phyloP scores from a whole-genome alignment of 352 stramenopile species.

The Pythium brachiatum region DNA sequence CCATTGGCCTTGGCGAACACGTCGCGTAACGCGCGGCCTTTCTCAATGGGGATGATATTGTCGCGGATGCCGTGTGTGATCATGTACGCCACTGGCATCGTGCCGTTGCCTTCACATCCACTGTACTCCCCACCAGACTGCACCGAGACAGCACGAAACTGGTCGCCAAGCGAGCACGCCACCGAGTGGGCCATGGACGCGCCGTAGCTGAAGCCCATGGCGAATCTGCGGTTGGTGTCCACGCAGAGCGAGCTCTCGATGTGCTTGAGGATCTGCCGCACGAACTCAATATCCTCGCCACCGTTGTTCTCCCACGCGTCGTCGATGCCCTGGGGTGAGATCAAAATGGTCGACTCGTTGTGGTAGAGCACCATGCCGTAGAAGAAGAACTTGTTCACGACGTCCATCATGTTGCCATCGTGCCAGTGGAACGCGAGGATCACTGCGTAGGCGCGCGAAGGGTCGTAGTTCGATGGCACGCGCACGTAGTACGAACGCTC shows the following conservation, averaged over 20 bases:
- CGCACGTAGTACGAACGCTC: constrained; percentile 31
- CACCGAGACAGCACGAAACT: constrained; percentile 26
- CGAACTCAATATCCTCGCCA: constrained; percentile 29
- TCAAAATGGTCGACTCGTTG: constrained; percentile 30
- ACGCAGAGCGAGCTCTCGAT: constrained; percentile 28
- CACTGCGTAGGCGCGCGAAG: constrained; percentile 14
- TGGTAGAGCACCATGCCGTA: constrained; percentile 24
- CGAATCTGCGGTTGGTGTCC: constrained; percentile 30
- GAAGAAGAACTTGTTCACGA: constrained; percentile 32
- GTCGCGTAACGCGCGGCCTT: constrained; percentile 30
- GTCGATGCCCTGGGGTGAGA: constrained; percentile 27
- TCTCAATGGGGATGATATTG: constrained; percentile 27
- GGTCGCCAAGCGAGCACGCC: constrained; percentile 21
- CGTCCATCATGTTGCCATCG: constrained; percentile 25
- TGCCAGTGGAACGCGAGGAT: constrained; percentile 34
- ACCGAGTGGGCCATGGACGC: constrained; percentile 27
- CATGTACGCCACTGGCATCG: constrained; percentile 24
- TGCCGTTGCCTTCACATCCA: constrained; percentile 13
- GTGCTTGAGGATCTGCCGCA: constrained; percentile 24
- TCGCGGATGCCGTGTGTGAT: constrained; percentile 30
- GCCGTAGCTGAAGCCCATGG: constrained; percentile 36
- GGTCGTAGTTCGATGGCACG: constrained; percentile 26
- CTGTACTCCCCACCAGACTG: constrained; percentile 30
- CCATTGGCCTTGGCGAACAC: constrained; percentile 30
- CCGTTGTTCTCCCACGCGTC: constrained; percentile 28